A percentile compares a stretch with the other conserved stretches of the same genome.
Conservation (phyloP, 1,284 basidiomycete species). For the Moesziomyces sp. region DNA sequence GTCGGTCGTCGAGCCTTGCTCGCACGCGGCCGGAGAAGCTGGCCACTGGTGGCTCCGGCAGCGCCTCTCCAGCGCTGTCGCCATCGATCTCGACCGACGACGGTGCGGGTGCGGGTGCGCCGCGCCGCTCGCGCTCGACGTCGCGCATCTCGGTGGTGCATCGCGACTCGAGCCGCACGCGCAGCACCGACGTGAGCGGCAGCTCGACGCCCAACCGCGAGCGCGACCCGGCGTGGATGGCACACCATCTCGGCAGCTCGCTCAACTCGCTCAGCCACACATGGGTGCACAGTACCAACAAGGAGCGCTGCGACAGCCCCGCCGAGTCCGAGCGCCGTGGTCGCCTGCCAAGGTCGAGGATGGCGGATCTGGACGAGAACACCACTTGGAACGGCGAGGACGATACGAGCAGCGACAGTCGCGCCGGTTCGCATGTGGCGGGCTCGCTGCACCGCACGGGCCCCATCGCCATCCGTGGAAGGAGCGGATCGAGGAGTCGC, state of each 20-base stretch:
- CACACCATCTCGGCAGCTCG: conserved; percentile 24
- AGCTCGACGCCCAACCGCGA: conserved; percentile 44
- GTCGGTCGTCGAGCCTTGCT: conserved; percentile 43
- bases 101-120: conserved; percentile 1
- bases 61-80: conserved; percentile 15
- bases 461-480: conserved; percentile 39
- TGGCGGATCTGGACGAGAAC: conserved; percentile 52
- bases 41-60: conserved; percentile 20
- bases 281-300: conserved; percentile 14
- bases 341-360: conserved; percentile 29
- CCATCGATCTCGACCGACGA: conserved; percentile 19
- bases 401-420: conserved; percentile 17
- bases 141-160: conserved; percentile 35
- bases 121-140: conserved; percentile 35
- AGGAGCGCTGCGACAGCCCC: conserved; percentile 44
- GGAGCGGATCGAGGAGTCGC: conserved; percentile 44
- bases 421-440: conserved; percentile 11
- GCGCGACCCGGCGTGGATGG: conserved; percentile 25
- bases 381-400: conserved; percentile 46
- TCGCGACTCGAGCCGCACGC: conserved; percentile 37
- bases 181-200: conserved; percentile 37
- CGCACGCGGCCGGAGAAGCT: conserved; percentile 25
- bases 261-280: conserved; percentile 16
- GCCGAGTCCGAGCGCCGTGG: conserved; percentile 46
- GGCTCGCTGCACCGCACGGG: conserved; percentile 13